These are phyloP conservation scores for Hansenula sp. DNA, from an alignment of 1,139 yeast genomes.

Conservation along the genomic window DNA sequence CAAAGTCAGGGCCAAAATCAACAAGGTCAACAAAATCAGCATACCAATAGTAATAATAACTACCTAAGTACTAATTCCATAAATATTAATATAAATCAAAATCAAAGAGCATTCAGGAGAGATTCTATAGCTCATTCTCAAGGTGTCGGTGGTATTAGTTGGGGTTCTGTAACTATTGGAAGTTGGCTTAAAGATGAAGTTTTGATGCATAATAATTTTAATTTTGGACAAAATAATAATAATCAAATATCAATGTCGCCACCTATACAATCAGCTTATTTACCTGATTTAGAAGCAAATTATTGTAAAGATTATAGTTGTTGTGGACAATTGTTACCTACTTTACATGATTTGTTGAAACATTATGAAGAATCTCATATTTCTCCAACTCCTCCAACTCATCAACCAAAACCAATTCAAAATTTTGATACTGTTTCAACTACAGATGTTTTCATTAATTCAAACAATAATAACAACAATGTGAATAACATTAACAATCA, in stretches of 20 bases:
- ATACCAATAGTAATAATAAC: neutral
- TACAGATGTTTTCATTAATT: constrained; percentile 22
- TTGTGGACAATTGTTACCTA: constrained; percentile 89
- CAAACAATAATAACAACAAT: constrained; percentile 10
- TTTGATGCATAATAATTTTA: constrained; percentile 30
- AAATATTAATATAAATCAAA: constrained; percentile 27
- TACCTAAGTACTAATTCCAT: constrained; percentile 17
- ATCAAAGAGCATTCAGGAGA: constrained; percentile 56
- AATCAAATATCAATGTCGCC: constrained; percentile 44
- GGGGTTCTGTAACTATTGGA: constrained; percentile 95
- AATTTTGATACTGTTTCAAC: constrained; percentile 43
- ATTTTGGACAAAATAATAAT: constrained; percentile 19
- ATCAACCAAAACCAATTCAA: constrained; percentile 33
- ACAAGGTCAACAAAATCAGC: constrained; percentile 2
- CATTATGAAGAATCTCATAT: constrained; percentile 98
- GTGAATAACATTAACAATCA: neutral
- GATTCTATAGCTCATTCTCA: constrained; percentile 94
- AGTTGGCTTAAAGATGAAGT: constrained; percentile 96
- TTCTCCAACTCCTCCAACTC: constrained; percentile 60
- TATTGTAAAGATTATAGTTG: constrained; percentile 96
- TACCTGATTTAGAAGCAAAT: constrained; percentile 91
- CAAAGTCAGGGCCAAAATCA: neutral
- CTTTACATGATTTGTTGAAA: constrained; percentile 85
- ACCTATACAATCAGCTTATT: constrained; percentile 67
- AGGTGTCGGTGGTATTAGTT: constrained; percentile 97